Conservation (phyloP, 495 filamentous ascomycete genomes). For the Xylaria venustula region DNA sequence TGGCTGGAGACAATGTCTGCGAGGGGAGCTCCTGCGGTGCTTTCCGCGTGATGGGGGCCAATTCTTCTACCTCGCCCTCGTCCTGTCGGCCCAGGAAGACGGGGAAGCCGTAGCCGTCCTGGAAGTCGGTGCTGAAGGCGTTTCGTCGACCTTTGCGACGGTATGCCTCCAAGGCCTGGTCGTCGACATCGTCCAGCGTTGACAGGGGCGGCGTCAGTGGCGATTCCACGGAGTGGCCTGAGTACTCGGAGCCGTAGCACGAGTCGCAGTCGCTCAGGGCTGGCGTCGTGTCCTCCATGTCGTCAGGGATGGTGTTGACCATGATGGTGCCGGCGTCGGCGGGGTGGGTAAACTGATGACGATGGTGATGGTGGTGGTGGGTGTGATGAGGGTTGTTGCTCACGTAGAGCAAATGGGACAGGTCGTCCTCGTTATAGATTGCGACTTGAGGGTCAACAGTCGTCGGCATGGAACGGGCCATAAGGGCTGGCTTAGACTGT, state of each 20-base stretch:
- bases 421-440: constrained; percentile 45
- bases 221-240: constrained; percentile 19
- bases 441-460: constrained; percentile 30
- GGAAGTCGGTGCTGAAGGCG: constrained; percentile 18
- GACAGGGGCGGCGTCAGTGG: constrained; percentile 15
- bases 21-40: background rate
- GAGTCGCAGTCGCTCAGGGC: constrained; percentile 33
- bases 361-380: constrained; percentile 25
- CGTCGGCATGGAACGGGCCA: constrained; percentile 9
- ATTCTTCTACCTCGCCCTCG: constrained; percentile 15
- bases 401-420: constrained; percentile 34
- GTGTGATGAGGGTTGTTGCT: constrained; percentile 21
- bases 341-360: constrained; percentile 15
- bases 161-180: constrained; percentile 6
- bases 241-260: constrained; percentile 7
- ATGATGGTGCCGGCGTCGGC: constrained; percentile 20
- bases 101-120: constrained; percentile 27
- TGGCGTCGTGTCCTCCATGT: constrained; percentile 23
- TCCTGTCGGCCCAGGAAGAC: constrained; percentile 31
- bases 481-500: constrained; percentile 7
- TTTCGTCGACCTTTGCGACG: constrained; percentile 10
- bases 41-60: background rate
- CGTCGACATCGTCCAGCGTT: background rate
- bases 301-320: constrained; percentile 24
- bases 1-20: background rate